Evolutionary conservation across 2,329 filamentous ascomycete genomes (phyloP).

Genomic region (Trichocomaceae sp.): DNA sequence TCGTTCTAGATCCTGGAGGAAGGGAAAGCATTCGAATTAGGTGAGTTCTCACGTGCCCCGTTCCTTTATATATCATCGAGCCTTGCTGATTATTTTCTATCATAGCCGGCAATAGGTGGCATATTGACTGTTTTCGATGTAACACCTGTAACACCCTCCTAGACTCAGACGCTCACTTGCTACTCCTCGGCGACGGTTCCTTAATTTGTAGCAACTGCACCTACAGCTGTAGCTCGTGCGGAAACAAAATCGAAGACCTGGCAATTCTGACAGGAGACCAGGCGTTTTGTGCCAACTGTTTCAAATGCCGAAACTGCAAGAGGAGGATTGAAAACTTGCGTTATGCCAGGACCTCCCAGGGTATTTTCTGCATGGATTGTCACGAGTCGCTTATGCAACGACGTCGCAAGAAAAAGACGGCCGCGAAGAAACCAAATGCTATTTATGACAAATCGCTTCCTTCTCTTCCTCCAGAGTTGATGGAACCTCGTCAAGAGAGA

Average conservation of each 20-base stretch:
- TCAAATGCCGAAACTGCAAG: conserved; percentile 96
- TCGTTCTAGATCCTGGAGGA: conserved; percentile 79
- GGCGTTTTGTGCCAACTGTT: conserved; percentile 95
- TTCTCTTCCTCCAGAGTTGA: conserved; percentile 70
- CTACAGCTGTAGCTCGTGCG: conserved; percentile 94
- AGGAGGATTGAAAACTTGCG: conserved; percentile 96
- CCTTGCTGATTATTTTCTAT: conserved; percentile 25
- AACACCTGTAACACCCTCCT: conserved; percentile 92
- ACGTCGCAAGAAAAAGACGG: conserved; percentile 68
- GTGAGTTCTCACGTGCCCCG: conserved; percentile 49
- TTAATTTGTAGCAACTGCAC: conserved; percentile 99
- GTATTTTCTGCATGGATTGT: conserved; percentile 99
- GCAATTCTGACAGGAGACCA: conserved; percentile 97
- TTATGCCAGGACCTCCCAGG: conserved; percentile 95
- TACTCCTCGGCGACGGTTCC: conserved; percentile 93
- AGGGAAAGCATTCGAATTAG: conserved; percentile 95
- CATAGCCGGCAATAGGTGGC: conserved; percentile 90
- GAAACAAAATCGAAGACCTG: conserved; percentile 95
- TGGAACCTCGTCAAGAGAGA: conserved; percentile 55
- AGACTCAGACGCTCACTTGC: conserved; percentile 94
- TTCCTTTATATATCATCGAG: conserved; percentile 5
- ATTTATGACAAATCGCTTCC: conserved; percentile 88
- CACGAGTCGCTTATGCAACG: conserved; percentile 95
- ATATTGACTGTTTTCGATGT: conserved; percentile 97
- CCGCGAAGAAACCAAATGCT: conserved; percentile 39